These are phyloP conservation scores for Magnusiomyces fungicola DNA, from an alignment of 1,139 yeast species.

Conservation along the genomic window DNA sequence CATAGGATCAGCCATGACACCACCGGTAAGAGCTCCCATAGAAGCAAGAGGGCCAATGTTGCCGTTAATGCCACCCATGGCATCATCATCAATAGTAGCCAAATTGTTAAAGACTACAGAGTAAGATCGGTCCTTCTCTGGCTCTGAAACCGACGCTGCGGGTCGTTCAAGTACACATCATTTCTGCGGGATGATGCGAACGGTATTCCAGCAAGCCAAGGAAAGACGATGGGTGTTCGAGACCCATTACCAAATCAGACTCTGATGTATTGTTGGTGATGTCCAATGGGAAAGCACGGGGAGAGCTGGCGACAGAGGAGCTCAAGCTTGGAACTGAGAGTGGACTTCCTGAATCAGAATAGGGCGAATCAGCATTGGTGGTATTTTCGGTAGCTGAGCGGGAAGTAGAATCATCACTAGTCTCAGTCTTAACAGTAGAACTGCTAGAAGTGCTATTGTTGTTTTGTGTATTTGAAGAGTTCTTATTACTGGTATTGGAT, in stretches of 20 bases:
- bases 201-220: slow-evolving; percentile 19
- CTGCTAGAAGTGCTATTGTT: slow-evolving; percentile 2
- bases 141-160: slow-evolving; percentile 39
- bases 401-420: not conserved
- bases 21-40: not conserved
- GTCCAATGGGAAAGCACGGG: slow-evolving; percentile 15
- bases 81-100: slow-evolving; percentile 15
- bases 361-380: slow-evolving; percentile 7
- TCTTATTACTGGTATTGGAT: not conserved
- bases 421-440: slow-evolving; percentile 5
- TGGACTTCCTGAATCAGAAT: slow-evolving; percentile 13
- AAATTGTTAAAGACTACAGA: slow-evolving; percentile 17
- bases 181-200: slow-evolving; percentile 42
- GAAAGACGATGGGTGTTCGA: slow-evolving; percentile 11
- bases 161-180: slow-evolving; percentile 34
- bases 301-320: slow-evolving; percentile 26
- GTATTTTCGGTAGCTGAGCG: slow-evolving; percentile 9
- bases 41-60: not conserved
- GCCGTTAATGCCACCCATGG: slow-evolving; percentile 1
- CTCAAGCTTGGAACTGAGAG: slow-evolving; percentile 24
- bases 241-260: slow-evolving; percentile 9
- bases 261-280: slow-evolving; percentile 13
- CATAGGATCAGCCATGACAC: slow-evolving; percentile 4
- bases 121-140: slow-evolving; percentile 16
- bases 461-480: not conserved